Evolutionary conservation across 139 green algal genomes (phyloP).

Genomic region (Chara braunii): DNA sequence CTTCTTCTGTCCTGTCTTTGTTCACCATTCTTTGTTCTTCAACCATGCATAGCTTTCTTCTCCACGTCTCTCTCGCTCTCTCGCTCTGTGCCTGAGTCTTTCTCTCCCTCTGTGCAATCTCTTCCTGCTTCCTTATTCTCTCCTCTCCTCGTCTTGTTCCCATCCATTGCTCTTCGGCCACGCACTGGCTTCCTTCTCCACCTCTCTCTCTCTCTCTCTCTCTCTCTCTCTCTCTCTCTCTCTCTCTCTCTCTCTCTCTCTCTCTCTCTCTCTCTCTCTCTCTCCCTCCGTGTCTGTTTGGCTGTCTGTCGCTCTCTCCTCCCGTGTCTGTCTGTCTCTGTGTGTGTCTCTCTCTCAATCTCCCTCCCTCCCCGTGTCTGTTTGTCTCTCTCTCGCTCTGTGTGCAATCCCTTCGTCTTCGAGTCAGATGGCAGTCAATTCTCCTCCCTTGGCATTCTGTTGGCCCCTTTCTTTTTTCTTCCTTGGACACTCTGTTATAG

Average conservation of each 20-base stretch:
- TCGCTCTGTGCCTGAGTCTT: background rate
- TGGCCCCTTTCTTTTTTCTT: no score
- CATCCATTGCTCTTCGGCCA: background rate
- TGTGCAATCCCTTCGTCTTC: no score
- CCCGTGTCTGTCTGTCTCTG: slow-evolving; percentile 1
- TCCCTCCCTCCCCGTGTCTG: no score
- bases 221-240: slow-evolving; percentile 25
- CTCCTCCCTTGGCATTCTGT: no score
- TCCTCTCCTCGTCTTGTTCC: no score
- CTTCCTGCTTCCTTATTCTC: background rate
- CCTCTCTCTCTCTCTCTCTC: slow-evolving; percentile 26
- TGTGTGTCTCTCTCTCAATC: no score
- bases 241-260: background rate
- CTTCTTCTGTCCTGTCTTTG: background rate
- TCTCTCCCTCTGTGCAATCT: background rate
- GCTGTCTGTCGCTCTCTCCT: slow-evolving; percentile 2
- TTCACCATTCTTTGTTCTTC: background rate
- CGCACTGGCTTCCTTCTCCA: background rate
- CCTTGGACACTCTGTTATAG: no score
- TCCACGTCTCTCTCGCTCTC: background rate
- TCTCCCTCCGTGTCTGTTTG: slow-evolving; percentile 5
- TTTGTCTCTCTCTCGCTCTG: no score
- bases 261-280: background rate
- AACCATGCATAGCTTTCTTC: background rate
- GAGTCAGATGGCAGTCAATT: no score